phyloP scores from a whole-genome alignment of 768 basidiomycete species.

The Obba rivulosa region DNA sequence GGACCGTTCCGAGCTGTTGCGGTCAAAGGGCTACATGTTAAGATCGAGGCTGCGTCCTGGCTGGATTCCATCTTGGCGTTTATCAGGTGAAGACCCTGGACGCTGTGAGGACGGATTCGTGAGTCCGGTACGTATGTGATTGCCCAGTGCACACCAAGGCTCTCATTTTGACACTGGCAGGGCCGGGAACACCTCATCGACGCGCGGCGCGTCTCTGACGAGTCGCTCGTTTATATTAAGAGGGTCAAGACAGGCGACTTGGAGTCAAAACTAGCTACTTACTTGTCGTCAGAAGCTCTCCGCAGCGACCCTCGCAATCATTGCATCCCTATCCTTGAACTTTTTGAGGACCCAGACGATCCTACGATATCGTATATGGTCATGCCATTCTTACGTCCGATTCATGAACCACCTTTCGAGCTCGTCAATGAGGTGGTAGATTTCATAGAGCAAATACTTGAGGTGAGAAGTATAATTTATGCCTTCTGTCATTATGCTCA shows the following conservation, averaged over 20 bases:
- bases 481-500: not conserved
- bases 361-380: not conserved
- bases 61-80: slow-evolving; percentile 28
- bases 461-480: too few species aligned
- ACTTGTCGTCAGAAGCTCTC: slow-evolving; percentile 1
- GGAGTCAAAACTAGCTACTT: slow-evolving; percentile 12
- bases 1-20: slow-evolving; percentile 3
- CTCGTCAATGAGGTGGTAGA: not conserved
- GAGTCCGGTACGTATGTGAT: not conserved
- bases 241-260: slow-evolving; percentile 3
- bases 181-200: slow-evolving; percentile 18
- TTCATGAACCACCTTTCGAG: slow-evolving; percentile 9
- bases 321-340: not conserved
- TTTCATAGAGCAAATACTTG: not conserved
- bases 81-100: not conserved
- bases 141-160: not conserved
- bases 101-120: slow-evolving; percentile 2
- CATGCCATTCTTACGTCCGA: slow-evolving; percentile 15
- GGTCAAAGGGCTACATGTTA: slow-evolving; percentile 16
- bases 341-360: not conserved
- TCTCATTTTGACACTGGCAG: not conserved
- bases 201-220: slow-evolving; percentile 26
- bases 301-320: not conserved
- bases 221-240: slow-evolving; percentile 26
- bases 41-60: slow-evolving; percentile 19